phyloP scores from a whole-genome alignment of 2,329 filamentous ascomycete species.

The Sporothrix globosa region DNA sequence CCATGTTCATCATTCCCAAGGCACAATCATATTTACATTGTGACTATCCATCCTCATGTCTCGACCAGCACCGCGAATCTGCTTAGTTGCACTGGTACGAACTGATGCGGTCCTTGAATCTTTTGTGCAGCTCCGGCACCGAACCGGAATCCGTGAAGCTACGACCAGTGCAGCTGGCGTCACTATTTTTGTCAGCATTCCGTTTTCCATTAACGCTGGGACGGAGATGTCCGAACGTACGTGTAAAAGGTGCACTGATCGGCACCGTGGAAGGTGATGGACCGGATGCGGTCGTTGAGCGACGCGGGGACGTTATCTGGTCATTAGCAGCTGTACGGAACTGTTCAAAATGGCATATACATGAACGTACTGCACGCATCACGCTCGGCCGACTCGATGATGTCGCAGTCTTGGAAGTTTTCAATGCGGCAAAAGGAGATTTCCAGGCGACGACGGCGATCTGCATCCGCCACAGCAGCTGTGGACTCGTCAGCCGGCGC shows the following conservation, averaged over 20 bases:
- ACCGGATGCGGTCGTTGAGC: conserved; percentile 15
- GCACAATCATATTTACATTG: not conserved
- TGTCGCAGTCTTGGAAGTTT: conserved; percentile 4
- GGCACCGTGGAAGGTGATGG: conserved; percentile 18
- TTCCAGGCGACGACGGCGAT: not conserved
- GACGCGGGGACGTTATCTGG: not conserved
- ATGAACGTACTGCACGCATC: not conserved
- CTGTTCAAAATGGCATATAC: not conserved
- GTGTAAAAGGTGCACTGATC: conserved; percentile 24
- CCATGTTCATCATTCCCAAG: too few species aligned
- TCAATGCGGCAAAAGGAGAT: conserved; percentile 7
- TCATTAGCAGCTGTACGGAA: not conserved
- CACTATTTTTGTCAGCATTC: not conserved
- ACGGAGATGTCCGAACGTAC: not conserved
- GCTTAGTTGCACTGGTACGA: conserved; percentile 6
- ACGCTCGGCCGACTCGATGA: not conserved
- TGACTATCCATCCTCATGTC: not conserved
- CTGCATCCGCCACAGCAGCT: not conserved
- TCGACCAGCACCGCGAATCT: not conserved
- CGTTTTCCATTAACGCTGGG: not conserved
- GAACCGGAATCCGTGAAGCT: conserved; percentile 4
- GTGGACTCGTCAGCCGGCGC: not conserved
- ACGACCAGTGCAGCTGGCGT: not conserved
- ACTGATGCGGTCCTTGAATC: not conserved
- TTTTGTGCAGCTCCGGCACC: conserved; percentile 1